Evolutionary conservation across 2,329 filamentous ascomycete species (phyloP).

Genomic region (Neurospora crassa): DNA sequence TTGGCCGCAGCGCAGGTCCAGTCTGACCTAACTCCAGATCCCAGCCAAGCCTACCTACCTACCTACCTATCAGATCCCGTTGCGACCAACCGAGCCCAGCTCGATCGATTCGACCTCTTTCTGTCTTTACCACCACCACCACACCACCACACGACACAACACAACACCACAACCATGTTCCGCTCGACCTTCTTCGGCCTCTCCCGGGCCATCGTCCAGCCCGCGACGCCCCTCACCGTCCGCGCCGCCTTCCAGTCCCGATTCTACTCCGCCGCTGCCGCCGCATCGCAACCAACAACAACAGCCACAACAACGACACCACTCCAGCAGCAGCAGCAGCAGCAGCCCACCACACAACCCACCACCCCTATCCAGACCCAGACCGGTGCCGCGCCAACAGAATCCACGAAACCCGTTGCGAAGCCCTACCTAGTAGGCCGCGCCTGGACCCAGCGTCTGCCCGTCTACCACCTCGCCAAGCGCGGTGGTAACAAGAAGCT

Average conservation of each 20-base stretch:
- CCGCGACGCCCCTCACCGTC: slow-evolving; percentile 1
- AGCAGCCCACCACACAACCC: not conserved
- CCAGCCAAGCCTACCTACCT: not conserved
- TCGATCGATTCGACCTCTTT: not conserved
- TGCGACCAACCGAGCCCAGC: not conserved
- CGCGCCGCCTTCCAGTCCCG: not conserved
- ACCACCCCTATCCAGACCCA: not conserved
- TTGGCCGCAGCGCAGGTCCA: not conserved
- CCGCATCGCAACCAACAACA: slow-evolving; percentile 4
- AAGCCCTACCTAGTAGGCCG: slow-evolving; percentile 58
- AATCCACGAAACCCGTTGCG: not conserved
- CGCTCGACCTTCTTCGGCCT: slow-evolving; percentile 7
- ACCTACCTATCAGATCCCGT: not conserved
- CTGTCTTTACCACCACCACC: not conserved
- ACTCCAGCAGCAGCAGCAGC: not conserved
- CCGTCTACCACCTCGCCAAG: slow-evolving; percentile 68
- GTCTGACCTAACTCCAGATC: not conserved
- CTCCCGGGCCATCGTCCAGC: slow-evolving; percentile 4
- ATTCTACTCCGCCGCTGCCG: slow-evolving; percentile 3
- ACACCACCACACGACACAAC: not conserved
- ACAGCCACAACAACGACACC: not conserved
- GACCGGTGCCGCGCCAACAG: not conserved
- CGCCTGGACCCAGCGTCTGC: slow-evolving; percentile 59
- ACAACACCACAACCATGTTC: slow-evolving; percentile 9
- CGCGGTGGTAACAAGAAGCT: slow-evolving; percentile 66